phyloP scores from a whole-genome alignment of 106 monocot genomes.

The Platanthera zijinensis region DNA sequence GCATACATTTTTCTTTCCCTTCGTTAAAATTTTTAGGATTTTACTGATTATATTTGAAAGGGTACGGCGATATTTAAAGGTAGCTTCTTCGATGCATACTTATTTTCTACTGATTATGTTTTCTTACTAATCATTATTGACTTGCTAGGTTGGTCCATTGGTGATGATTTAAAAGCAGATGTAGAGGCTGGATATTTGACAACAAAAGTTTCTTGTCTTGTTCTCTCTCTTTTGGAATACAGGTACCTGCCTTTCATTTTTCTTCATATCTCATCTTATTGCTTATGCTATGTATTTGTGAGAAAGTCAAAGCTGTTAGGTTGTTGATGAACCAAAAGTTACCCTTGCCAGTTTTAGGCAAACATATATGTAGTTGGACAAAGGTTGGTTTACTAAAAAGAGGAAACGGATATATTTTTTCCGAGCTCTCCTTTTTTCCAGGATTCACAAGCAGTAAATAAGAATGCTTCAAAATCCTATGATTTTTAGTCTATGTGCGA shows the following conservation, averaged over 20 bases:
- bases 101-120: not conserved
- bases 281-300: not conserved
- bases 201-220: constrained; percentile 42
- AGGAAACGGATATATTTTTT: too few species aligned
- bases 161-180: constrained; percentile 27
- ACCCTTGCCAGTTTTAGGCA: not conserved
- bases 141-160: constrained; percentile 20
- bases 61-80: too few species aligned
- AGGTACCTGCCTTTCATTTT: constrained; percentile 16
- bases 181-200: constrained; percentile 27
- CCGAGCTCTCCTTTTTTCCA: too few species aligned
- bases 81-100: not conserved
- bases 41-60: too few species aligned
- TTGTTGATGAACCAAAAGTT: not conserved
- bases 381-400: too few species aligned
- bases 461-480: too few species aligned
- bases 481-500: too few species aligned
- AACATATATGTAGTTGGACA: not conserved
- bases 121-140: not conserved
- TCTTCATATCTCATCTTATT: not conserved
- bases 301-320: not conserved
- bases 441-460: too few species aligned
- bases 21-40: too few species aligned
- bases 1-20: too few species aligned
- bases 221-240: constrained; percentile 40